Base-by-base conservation (phyloP, 306 rosid genomes). In the Luffa acutangula region DNA sequence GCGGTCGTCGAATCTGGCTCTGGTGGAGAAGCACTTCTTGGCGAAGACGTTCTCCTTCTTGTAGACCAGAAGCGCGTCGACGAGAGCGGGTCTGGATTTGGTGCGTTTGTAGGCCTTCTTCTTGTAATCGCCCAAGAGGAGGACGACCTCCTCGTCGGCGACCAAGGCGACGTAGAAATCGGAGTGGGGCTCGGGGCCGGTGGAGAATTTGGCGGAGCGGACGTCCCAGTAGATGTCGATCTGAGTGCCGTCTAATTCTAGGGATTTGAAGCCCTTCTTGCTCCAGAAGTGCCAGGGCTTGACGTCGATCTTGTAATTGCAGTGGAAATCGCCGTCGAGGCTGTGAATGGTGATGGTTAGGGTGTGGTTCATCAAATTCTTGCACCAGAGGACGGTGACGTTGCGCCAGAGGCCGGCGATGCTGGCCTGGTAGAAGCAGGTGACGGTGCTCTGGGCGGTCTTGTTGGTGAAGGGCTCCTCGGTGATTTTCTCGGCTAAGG, bases 241-340 rank as follows among this genome's bases (percentile, higher is more conserved):
- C 0, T 71, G 90, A 34, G 82, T 78, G 1, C 91, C 91, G 18
- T 92, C 98, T 0, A 89, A 82, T 15, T 85, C 88, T 0, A 94
- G 80, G 4, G 92, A 75, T 69, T 92, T 94, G 86, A 79, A 92
- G 34, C 98, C 96, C 79, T 88, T 94, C 69, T 91, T 94, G 88
- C 87, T 86, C 98, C 98, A 94, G 37, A 90, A 89, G 64, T 81
- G 83, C 98, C 98, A 94, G 0, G 97, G 96, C 73, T 94, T 94
- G 3, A 94, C 87, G 25, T 94, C 96, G 39, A 94, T 85, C 64
- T 88, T 94, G 85, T 94, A 90, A 2, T 62, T 82, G 85, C 83
- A 89, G 43, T 90, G 90, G 43, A 81, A 80, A 0, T 87, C 93
- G 0, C 97, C 94, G 0, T 80, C 88, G 48, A 77, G 3, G 72